Percentiles rank a stretch among this genome's conserved stretches.
phyloP scores from a whole-genome alignment of 169 alveolate species.

The Plasmodium gallinaceum region DNA sequence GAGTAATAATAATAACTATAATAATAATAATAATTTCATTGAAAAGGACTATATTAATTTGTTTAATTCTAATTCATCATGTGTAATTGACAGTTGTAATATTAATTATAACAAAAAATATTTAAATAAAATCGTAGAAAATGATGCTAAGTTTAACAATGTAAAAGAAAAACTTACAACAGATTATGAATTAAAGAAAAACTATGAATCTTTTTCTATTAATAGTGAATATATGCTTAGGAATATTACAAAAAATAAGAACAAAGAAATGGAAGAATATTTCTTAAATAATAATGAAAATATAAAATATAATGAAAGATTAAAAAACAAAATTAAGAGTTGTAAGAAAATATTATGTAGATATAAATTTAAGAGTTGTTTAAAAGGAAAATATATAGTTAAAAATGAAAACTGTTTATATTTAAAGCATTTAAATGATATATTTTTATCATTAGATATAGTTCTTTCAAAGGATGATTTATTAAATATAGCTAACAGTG shows the following conservation, averaged over 20 bases:
- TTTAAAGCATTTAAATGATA: constrained; percentile 46
- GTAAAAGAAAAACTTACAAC: neutral
- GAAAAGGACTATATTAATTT: neutral
- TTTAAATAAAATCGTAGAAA: neutral
- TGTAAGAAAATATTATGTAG: constrained; percentile 36
- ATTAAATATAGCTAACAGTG: constrained; percentile 22
- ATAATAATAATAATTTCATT: neutral
- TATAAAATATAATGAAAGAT: constrained; percentile 3
- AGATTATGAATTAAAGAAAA: neutral
- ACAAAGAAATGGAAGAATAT: neutral
- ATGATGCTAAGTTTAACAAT: neutral
- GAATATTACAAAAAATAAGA: neutral
- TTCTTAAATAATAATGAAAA: neutral
- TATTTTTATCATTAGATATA: constrained; percentile 28
- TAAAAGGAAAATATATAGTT: constrained; percentile 21
- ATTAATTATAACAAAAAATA: too few species aligned
- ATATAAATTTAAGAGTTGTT: constrained; percentile 22
- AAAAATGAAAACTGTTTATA: constrained; percentile 30
- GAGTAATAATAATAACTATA: neutral
- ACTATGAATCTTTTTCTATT: constrained; percentile 7
- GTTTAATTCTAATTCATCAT: too few species aligned
- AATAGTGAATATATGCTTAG: neutral
- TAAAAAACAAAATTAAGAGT: neutral
- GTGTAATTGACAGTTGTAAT: too few species aligned
- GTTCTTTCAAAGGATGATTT: constrained; percentile 32